A percentile compares a stretch with the other conserved stretches of the same genome.
Evolutionary conservation across 352 stramenopile genomes (phyloP).

Genomic region (Phytophthora melonis): DNA sequence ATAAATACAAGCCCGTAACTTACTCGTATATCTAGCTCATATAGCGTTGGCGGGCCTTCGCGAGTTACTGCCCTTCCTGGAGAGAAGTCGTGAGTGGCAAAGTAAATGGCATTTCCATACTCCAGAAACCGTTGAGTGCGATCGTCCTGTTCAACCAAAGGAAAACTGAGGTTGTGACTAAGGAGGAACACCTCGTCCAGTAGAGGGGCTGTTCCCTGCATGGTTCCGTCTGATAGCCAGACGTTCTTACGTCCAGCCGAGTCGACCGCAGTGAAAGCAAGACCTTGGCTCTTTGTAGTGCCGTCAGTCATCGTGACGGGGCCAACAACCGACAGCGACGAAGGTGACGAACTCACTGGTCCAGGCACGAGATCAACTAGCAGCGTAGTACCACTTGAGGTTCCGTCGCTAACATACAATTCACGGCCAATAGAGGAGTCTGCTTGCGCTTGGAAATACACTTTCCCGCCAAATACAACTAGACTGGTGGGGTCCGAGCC

Average conservation of each 20-base stretch:
- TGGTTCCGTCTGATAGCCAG: not conserved
- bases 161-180: not conserved
- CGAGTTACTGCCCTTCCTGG: not conserved
- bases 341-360: not conserved
- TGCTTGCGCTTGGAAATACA: not conserved
- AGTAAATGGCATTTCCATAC: not conserved
- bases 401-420: not conserved
- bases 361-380: not conserved
- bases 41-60: slow-evolving; percentile 3
- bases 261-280: not conserved
- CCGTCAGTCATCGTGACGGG: not conserved
- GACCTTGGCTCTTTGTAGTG: not conserved
- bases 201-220: not conserved
- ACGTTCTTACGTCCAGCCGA: not conserved
- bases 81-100: not conserved
- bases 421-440: not conserved
- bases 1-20: slow-evolving; percentile 28
- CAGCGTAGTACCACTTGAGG: not conserved
- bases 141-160: not conserved
- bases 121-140: not conserved
- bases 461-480: not conserved
- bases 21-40: slow-evolving; percentile 32
- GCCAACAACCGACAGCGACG: not conserved
- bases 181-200: not conserved
- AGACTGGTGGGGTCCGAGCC: not conserved